Evolutionary conservation across 1,139 yeast species (phyloP).

Genomic region (Blastobotrys apis): DNA sequence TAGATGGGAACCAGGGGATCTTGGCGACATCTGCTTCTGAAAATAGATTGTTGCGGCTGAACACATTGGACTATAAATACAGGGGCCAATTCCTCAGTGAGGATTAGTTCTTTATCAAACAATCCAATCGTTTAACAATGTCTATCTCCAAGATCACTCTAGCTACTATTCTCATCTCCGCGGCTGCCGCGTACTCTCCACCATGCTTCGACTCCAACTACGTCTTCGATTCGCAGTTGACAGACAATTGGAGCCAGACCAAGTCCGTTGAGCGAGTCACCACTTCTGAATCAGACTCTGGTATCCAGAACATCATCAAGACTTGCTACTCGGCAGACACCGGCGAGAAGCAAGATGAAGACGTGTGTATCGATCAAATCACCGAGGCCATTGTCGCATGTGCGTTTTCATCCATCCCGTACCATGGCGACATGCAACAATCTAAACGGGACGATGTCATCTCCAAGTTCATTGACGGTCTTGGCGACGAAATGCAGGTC

Average conservation of each 20-base stretch:
- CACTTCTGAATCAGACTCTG: slow-evolving; percentile 1
- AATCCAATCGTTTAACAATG: slow-evolving; percentile 1
- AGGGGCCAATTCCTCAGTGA: too few relatives aligned
- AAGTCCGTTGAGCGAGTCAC: slow-evolving; percentile 1
- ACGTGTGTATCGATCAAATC: slow-evolving; percentile 8
- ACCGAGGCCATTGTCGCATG: slow-evolving; percentile 9
- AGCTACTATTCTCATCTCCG: too few relatives aligned
- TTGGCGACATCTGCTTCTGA: too few relatives aligned
- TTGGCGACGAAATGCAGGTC: slow-evolving; percentile 6
- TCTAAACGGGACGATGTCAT: slow-evolving; percentile 4
- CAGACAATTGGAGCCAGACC: slow-evolving; percentile 3
- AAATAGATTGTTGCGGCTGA: too few relatives aligned
- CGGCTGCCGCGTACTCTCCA: slow-evolving; percentile 2
- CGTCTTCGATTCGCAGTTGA: slow-evolving; percentile 1
- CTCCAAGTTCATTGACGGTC: background rate
- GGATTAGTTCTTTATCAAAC: too few relatives aligned
- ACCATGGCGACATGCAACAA: slow-evolving; percentile 8
- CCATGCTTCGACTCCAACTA: slow-evolving; percentile 2
- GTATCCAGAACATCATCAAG: slow-evolving; percentile 3
- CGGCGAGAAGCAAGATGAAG: slow-evolving; percentile 8
- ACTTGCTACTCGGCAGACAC: slow-evolving; percentile 8
- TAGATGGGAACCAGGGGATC: too few relatives aligned
- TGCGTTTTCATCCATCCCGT: slow-evolving; percentile 9
- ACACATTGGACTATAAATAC: too few relatives aligned
- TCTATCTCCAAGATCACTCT: too few relatives aligned